phyloP scores from a whole-genome alignment of 768 basidiomycete species.

The Fomitopsis serialis region DNA sequence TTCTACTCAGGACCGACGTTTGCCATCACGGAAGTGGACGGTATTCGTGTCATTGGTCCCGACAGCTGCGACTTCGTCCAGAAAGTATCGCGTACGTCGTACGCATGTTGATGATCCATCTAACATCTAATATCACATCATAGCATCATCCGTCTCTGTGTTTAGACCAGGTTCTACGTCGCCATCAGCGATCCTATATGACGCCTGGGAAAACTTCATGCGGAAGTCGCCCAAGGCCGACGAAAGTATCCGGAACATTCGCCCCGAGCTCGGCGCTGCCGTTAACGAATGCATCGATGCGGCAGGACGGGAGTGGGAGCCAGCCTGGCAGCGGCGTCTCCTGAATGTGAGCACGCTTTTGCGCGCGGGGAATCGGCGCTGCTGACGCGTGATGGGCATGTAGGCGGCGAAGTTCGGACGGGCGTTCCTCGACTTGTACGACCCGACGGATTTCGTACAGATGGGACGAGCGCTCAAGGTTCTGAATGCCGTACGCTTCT shows the following conservation, averaged over 20 bases:
- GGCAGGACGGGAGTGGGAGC: constrained; percentile 88
- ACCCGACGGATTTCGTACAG: constrained; percentile 86
- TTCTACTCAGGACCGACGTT: constrained; percentile 71
- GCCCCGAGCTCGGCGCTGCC: constrained; percentile 78
- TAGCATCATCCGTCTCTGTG: constrained; percentile 75
- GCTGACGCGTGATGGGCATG: background rate
- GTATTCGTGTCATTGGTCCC: constrained; percentile 77
- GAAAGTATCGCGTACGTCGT: constrained; percentile 77
- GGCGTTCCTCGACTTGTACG: constrained; percentile 88
- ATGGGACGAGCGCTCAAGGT: constrained; percentile 94
- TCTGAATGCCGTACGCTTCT: constrained; percentile 86
- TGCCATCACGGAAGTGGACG: constrained; percentile 84
- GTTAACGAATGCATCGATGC: constrained; percentile 93
- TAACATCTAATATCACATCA: background rate
- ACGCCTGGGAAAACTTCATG: constrained; percentile 87
- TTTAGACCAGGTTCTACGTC: constrained; percentile 92
- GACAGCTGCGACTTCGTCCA: constrained; percentile 86
- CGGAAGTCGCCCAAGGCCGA: constrained; percentile 86
- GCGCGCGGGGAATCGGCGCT: too few species aligned
- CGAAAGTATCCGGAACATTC: constrained; percentile 85
- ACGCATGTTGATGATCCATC: background rate
- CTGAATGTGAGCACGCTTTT: constrained; percentile 58
- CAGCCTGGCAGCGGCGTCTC: constrained; percentile 82
- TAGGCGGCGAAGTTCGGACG: constrained; percentile 97
- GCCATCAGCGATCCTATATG: constrained; percentile 86